A percentile compares a stretch with the other conserved stretches of the same genome.
These are phyloP conservation scores for Trametes elegans DNA, from an alignment of 768 basidiomycete species.

Conservation along the genomic window DNA sequence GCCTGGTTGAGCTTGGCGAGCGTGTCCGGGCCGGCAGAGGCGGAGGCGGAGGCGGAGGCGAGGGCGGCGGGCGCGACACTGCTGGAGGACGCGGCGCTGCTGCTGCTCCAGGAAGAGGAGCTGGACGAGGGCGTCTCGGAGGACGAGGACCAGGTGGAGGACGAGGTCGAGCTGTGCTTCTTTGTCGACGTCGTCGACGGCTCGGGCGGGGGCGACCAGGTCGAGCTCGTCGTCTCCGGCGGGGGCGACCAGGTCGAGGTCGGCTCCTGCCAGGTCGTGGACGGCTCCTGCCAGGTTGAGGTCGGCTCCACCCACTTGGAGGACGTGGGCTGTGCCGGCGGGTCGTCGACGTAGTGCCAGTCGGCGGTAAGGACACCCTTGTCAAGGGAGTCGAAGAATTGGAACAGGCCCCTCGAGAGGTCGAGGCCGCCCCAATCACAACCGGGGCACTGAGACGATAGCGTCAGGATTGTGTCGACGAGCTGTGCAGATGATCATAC, in stretches of 20 bases:
- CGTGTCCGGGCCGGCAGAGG: conserved; percentile 31
- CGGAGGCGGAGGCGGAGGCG: conserved; percentile 31
- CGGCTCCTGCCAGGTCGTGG: conserved; percentile 12
- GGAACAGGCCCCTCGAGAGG: conserved; percentile 64
- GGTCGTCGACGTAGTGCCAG: conserved; percentile 52
- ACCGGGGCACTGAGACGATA: conserved; percentile 52
- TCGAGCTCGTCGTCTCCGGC: conserved; percentile 13
- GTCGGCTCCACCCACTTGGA: conserved; percentile 25
- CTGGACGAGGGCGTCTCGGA: conserved; percentile 24
- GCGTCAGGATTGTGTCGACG: background rate
- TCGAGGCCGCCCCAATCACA: conserved; percentile 68
- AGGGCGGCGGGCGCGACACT: conserved; percentile 23
- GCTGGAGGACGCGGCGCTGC: conserved; percentile 10
- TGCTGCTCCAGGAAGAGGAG: conserved; percentile 18
- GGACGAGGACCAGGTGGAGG: conserved; percentile 20
- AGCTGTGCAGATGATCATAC: conserved; percentile 31
- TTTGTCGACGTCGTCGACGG: conserved; percentile 5
- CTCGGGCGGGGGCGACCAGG: background rate
- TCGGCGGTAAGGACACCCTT: conserved; percentile 57
- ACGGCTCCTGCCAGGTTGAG: conserved; percentile 13
- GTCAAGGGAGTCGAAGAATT: conserved; percentile 47
- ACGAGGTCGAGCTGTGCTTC: conserved; percentile 3
- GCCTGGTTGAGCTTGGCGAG: conserved; percentile 35
- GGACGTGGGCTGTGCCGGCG: background rate
- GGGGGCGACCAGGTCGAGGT: background rate